phyloP scores from a whole-genome alignment of 768 basidiomycete species.

The Fistulinella prunicolor region DNA sequence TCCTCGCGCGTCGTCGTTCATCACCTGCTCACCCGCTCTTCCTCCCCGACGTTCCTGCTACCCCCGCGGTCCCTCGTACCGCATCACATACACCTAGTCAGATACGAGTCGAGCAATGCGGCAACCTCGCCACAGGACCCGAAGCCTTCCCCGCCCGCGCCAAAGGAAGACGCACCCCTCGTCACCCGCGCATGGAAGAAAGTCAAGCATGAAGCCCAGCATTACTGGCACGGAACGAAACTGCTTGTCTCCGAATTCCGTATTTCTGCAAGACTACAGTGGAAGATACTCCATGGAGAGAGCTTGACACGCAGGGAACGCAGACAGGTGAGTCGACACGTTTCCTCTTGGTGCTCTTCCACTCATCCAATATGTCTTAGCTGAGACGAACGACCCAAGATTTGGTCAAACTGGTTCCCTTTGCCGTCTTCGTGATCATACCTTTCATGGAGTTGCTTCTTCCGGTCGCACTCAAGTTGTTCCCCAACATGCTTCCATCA shows the following conservation, averaged over 20 bases:
- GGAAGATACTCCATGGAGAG: conserved; percentile 91
- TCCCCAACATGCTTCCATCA: conserved; percentile 98
- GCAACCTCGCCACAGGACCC: conserved; percentile 34
- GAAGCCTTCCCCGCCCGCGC: conserved; percentile 49
- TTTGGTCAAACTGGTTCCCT: conserved; percentile 88
- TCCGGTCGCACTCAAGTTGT: conserved; percentile 93
- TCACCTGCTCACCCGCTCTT: conserved; percentile 12
- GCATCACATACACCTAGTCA: neutral
- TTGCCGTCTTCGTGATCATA: conserved; percentile 90
- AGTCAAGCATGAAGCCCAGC: conserved; percentile 92
- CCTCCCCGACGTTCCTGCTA: conserved; percentile 15
- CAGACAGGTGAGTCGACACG: conserved; percentile 62
- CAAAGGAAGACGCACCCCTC: conserved; percentile 47
- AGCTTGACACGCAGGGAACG: conserved; percentile 89
- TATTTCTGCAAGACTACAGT: conserved; percentile 83
- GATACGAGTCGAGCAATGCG: conserved; percentile 19
- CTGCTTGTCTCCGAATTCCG: conserved; percentile 92
- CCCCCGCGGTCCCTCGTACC: too few relatives aligned
- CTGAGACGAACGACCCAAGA: conserved; percentile 92
- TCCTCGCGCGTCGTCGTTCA: neutral
- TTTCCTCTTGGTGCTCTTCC: neutral
- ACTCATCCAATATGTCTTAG: conserved; percentile 37
- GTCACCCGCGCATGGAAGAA: conserved; percentile 78
- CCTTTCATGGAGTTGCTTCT: conserved; percentile 98
- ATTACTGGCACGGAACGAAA: conserved; percentile 97